Evolutionary conservation across 2,329 filamentous ascomycete species (phyloP).

Genomic region (Nannizziopsis barbatae): DNA sequence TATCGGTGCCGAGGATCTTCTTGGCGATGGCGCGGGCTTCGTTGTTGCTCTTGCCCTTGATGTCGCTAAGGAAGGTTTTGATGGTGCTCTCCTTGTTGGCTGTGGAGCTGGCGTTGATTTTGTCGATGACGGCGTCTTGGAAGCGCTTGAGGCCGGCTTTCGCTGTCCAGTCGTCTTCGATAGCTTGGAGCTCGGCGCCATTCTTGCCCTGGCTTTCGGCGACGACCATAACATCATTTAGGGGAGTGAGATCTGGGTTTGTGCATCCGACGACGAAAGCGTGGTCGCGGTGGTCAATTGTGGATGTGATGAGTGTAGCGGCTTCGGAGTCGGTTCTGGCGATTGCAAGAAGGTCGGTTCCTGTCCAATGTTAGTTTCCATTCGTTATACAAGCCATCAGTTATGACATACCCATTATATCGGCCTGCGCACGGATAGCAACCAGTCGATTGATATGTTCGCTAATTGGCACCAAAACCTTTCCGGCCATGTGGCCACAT

Average conservation of each 20-base stretch:
- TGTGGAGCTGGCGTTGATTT: slow-evolving; percentile 56
- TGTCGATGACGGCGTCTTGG: slow-evolving; percentile 75
- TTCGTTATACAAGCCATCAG: neutral
- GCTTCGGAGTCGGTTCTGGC: slow-evolving; percentile 96
- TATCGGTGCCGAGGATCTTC: slow-evolving; percentile 62
- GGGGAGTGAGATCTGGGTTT: slow-evolving; percentile 69
- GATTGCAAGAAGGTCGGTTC: slow-evolving; percentile 75
- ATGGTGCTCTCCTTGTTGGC: slow-evolving; percentile 57
- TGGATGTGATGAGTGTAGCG: slow-evolving; percentile 90
- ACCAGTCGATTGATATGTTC: slow-evolving; percentile 98
- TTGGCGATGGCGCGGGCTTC: slow-evolving; percentile 74
- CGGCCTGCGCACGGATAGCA: slow-evolving; percentile 90
- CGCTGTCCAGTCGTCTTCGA: slow-evolving; percentile 78
- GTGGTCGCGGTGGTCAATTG: slow-evolving; percentile 92
- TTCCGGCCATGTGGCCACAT: slow-evolving; percentile 98
- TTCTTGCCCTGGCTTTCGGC: slow-evolving; percentile 73
- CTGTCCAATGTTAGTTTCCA: slow-evolving; percentile 31
- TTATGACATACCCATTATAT: slow-evolving; percentile 70
- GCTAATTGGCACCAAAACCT: slow-evolving; percentile 89
- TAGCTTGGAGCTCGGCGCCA: slow-evolving; percentile 70
- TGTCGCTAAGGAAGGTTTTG: slow-evolving; percentile 52
- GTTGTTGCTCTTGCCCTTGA: slow-evolving; percentile 72
- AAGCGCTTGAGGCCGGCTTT: slow-evolving; percentile 78
- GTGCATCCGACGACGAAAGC: slow-evolving; percentile 83
- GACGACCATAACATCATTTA: slow-evolving; percentile 81